phyloP scores from a whole-genome alignment of 495 filamentous ascomycete species.

The Penicillium simplicissimum region DNA sequence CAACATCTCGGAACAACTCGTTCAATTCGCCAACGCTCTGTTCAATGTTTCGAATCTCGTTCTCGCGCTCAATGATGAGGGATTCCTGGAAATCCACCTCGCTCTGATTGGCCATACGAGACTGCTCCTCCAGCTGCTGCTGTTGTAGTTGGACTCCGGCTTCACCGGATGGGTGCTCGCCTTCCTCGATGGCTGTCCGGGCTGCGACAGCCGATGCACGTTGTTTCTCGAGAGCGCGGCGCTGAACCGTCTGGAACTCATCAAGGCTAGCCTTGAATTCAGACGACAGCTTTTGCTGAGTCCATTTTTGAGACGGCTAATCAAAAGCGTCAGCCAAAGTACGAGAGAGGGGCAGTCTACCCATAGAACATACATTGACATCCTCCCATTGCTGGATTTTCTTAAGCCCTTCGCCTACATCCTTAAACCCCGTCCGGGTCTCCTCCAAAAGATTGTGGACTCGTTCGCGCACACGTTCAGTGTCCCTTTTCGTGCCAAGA shows the following conservation, averaged over 20 bases:
- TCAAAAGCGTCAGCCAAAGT: constrained; percentile 3
- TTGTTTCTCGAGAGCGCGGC: constrained; percentile 86
- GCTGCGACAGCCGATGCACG: constrained; percentile 81
- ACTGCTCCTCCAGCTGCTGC: constrained; percentile 73
- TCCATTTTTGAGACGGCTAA: constrained; percentile 89
- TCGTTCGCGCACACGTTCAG: constrained; percentile 84
- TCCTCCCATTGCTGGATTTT: constrained; percentile 89
- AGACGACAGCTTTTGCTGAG: constrained; percentile 87
- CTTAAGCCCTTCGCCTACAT: constrained; percentile 90
- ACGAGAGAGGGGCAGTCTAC: background rate
- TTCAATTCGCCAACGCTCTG: constrained; percentile 93
- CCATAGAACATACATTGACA: constrained; percentile 68
- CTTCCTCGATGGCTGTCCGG: constrained; percentile 68
- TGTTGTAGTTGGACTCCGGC: constrained; percentile 53
- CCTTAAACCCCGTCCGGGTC: constrained; percentile 82
- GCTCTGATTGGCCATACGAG: constrained; percentile 83
- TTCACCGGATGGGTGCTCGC: constrained; percentile 35
- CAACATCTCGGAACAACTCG: constrained; percentile 94
- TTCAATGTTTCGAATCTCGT: constrained; percentile 96
- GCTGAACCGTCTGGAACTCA: constrained; percentile 90
- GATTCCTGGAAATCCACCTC: constrained; percentile 98
- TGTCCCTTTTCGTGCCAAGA: constrained; percentile 88
- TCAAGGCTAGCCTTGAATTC: constrained; percentile 84
- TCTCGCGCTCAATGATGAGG: constrained; percentile 91
- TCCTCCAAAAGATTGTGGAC: constrained; percentile 85